Conservation (phyloP, 106 monocot genomes). For the Phalaenopsis equestris region DNA sequence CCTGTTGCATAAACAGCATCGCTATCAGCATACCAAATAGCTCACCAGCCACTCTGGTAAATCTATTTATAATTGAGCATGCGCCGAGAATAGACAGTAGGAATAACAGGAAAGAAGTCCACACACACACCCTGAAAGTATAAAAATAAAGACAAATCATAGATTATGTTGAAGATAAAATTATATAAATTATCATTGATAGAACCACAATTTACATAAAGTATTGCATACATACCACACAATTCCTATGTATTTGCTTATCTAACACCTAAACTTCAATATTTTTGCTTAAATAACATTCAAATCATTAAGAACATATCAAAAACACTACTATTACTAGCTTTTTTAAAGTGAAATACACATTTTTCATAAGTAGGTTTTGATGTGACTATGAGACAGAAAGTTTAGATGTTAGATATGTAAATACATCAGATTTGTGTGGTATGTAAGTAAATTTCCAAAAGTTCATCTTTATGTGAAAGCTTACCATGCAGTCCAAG, state of each 20-base stretch:
- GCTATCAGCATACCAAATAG: slow-evolving; percentile 63
- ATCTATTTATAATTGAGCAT: slow-evolving; percentile 68
- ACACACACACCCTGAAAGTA: slow-evolving; percentile 51
- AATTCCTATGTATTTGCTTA: too few relatives aligned
- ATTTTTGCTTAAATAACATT: too few relatives aligned
- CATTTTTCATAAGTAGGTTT: too few relatives aligned
- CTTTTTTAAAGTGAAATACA: too few relatives aligned
- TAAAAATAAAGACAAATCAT: slow-evolving; percentile 1
- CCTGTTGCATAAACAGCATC: slow-evolving; percentile 74
- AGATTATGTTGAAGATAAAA: neutral
- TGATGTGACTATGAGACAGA: too few relatives aligned
- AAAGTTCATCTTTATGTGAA: neutral
- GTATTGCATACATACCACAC: too few relatives aligned
- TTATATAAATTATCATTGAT: neutral
- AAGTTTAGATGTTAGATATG: too few relatives aligned
- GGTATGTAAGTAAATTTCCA: neutral
- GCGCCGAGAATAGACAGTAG: slow-evolving; percentile 54
- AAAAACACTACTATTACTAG: too few relatives aligned
- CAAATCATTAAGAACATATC: too few relatives aligned
- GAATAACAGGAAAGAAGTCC: slow-evolving; percentile 56
- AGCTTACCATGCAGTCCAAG: slow-evolving; percentile 76
- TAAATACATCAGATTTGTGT: too few relatives aligned
- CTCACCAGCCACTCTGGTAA: slow-evolving; percentile 64
- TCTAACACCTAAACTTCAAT: too few relatives aligned
- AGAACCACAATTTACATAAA: neutral